Conservation (phyloP, 2,329 filamentous ascomycete genomes). For the Graphium sp. region DNA sequence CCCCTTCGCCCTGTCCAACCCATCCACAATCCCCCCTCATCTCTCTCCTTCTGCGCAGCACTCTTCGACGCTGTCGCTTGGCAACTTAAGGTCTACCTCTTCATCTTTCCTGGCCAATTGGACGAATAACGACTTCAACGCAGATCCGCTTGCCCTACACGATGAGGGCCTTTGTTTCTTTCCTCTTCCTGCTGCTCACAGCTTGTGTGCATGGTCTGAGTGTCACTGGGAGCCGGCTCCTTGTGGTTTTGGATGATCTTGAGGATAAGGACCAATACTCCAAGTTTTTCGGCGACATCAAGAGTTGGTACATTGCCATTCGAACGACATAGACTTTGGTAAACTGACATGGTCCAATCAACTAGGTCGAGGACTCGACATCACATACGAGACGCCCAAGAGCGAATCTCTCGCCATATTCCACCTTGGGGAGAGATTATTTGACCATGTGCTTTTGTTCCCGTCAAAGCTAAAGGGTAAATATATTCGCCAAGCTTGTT, state of each 20-base stretch:
- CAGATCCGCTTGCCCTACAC: too few relatives aligned
- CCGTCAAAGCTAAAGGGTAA: constrained; percentile 80
- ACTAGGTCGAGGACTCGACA: constrained; percentile 70
- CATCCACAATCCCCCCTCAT: background rate
- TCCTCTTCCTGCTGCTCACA: constrained; percentile 49
- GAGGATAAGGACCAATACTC: constrained; percentile 71
- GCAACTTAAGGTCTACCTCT: constrained; percentile 8
- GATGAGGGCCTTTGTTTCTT: constrained; percentile 63
- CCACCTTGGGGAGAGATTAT: constrained; percentile 69
- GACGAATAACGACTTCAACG: too few relatives aligned
- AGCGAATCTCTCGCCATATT: constrained; percentile 64
- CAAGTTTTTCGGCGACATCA: constrained; percentile 59
- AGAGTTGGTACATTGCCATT: constrained; percentile 30
- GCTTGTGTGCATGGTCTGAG: constrained; percentile 60
- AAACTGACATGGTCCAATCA: constrained; percentile 10
- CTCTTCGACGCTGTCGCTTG: too few relatives aligned
- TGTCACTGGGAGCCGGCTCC: constrained; percentile 59
- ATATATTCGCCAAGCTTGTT: constrained; percentile 7
- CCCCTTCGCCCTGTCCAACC: background rate
- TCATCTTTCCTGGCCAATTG: constrained; percentile 7
- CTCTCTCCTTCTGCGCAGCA: too few relatives aligned
- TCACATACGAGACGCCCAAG: constrained; percentile 73
- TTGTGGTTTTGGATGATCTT: constrained; percentile 74
- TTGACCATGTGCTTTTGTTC: constrained; percentile 81
- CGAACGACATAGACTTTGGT: constrained; percentile 4